Percentiles rank a stretch among this genome's conserved stretches.
Conservation (phyloP, 345 rosid species). For the Citrus hindsii region DNA sequence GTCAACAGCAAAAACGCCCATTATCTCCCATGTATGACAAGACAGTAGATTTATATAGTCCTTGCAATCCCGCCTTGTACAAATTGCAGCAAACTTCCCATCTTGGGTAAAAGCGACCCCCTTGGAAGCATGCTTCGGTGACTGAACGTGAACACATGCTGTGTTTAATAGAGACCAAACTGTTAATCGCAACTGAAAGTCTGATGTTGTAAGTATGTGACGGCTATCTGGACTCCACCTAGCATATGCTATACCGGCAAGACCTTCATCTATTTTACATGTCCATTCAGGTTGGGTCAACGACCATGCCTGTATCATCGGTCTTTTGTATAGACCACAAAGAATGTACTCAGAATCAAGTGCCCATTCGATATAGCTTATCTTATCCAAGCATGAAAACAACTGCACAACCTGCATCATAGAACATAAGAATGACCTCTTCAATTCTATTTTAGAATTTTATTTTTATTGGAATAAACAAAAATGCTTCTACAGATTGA, state of each 20-base stretch:
- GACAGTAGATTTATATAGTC: conserved; percentile 85
- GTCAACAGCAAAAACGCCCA: conserved; percentile 89
- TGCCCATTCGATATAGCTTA: conserved; percentile 97
- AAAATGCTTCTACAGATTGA: neutral
- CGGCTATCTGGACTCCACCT: conserved; percentile 99
- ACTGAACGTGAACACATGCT: conserved; percentile 93
- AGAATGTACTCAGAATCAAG: conserved; percentile 92
- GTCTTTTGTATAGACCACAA: conserved; percentile 83
- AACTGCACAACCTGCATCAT: conserved; percentile 86
- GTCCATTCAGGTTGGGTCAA: conserved; percentile 93
- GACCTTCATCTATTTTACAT: conserved; percentile 97
- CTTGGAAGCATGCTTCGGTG: conserved; percentile 92
- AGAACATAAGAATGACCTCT: neutral
- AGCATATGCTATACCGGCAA: conserved; percentile 92
- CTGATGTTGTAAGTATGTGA: conserved; percentile 89
- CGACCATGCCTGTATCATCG: conserved; percentile 97
- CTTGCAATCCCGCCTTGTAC: conserved; percentile 93
- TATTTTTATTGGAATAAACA: neutral
- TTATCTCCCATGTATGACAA: conserved; percentile 90
- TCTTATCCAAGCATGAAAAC: conserved; percentile 96
- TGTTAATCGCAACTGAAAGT: conserved; percentile 81
- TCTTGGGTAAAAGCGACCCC: conserved; percentile 81
- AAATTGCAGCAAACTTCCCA: conserved; percentile 85
- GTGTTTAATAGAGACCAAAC: conserved; percentile 94
- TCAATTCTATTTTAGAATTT: neutral